A percentile compares a stretch with the other conserved stretches of the same genome.
phyloP scores from a whole-genome alignment of 768 basidiomycete species.

The Lactarius deliciosus region DNA sequence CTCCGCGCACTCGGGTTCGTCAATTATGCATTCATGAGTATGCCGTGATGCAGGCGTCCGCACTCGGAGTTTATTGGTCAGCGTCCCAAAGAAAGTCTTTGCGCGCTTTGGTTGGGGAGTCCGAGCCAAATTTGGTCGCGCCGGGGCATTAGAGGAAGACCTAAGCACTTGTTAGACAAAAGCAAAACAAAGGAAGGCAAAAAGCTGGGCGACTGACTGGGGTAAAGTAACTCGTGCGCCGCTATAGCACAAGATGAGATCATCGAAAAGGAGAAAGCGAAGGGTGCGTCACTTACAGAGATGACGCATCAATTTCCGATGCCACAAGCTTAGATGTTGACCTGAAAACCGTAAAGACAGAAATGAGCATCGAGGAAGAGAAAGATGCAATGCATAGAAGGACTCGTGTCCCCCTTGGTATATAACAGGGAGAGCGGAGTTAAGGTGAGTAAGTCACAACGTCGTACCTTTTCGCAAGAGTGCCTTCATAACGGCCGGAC shows the following conservation, averaged over 20 bases:
- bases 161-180: conserved; percentile 3
- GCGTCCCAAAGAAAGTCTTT: conserved; percentile 8
- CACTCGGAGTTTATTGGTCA: conserved; percentile 22
- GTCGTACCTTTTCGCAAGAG: conserved; percentile 6
- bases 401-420: neutral
- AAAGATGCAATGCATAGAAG: no score
- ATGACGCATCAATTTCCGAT: neutral
- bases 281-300: conserved; percentile 11
- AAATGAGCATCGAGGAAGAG: neutral
- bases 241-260: neutral
- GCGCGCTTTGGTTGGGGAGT: conserved; percentile 6
- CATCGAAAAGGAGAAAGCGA: neutral
- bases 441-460: neutral
- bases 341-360: conserved; percentile 3
- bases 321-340: neutral
- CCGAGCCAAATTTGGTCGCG: neutral
- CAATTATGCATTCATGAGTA: neutral
- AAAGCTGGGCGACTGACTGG: conserved; percentile 9
- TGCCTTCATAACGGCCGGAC: neutral
- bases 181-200: neutral
- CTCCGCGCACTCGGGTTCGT: neutral
- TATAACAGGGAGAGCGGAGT: neutral
- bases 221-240: neutral
- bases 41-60: neutral
- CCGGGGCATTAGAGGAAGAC: neutral